These are phyloP conservation scores for Populus hybrid DNA, from an alignment of 441 rosid genomes.

Conservation along the genomic window DNA sequence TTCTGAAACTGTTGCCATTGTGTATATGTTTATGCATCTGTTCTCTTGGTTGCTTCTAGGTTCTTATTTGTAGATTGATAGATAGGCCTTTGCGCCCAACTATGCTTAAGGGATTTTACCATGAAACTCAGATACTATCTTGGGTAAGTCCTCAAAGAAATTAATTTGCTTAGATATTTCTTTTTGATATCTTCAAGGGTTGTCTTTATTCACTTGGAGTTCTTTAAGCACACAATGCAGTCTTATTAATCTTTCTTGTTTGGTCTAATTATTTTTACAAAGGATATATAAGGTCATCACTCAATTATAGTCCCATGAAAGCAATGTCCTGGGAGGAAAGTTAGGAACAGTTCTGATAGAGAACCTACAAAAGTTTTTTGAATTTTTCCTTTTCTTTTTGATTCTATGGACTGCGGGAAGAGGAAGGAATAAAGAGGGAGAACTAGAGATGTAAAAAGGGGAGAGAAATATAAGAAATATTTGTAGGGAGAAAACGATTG, in stretches of 20 bases:
- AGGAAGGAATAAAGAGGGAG: too few species aligned
- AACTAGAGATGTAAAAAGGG: too few species aligned
- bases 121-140: conserved; percentile 91
- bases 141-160: conserved; percentile 53
- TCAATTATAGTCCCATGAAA: conserved; percentile 3
- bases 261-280: background rate
- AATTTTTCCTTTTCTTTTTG: too few species aligned
- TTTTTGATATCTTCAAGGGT: background rate
- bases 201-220: background rate
- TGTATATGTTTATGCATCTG: background rate
- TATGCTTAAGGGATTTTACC: conserved; percentile 93
- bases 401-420: too few species aligned
- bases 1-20: conserved; percentile 6
- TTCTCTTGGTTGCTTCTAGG: conserved; percentile 43
- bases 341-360: background rate
- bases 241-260: background rate
- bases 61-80: conserved; percentile 90
- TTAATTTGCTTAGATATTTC: background rate
- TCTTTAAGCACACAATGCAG: background rate
- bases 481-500: too few species aligned
- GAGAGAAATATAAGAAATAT: too few species aligned
- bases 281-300: background rate
- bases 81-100: conserved; percentile 99
- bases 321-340: background rate
- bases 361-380: too few species aligned